Percentiles rank a stretch among this genome's conserved stretches.
These are phyloP conservation scores for Coemansia sp. DNA, from an alignment of 192 early-diverging fungal species.

Conservation along the genomic window DNA sequence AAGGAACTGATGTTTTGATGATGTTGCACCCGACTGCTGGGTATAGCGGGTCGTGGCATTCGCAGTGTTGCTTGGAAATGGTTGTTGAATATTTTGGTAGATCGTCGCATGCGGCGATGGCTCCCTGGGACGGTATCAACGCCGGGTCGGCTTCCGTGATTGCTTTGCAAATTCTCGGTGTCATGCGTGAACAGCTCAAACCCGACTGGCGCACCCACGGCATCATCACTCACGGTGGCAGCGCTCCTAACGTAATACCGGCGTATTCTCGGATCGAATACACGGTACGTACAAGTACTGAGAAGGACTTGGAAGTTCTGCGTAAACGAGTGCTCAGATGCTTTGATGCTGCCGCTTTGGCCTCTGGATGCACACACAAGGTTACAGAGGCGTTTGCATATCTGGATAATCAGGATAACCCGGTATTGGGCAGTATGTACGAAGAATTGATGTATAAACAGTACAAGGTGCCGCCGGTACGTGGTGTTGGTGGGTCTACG, in stretches of 20 bases:
- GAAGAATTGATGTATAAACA: conserved; percentile 48
- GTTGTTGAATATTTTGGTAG: conserved; percentile 71
- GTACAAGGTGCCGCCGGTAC: conserved; percentile 10
- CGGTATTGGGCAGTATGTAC: conserved; percentile 53
- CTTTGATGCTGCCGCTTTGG: conserved; percentile 66
- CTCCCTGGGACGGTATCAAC: conserved; percentile 71
- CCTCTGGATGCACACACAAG: conserved; percentile 69
- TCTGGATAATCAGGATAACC: conserved; percentile 61
- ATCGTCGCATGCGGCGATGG: conserved; percentile 69
- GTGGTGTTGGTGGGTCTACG: conserved; percentile 60
- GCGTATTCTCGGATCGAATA: conserved; percentile 62
- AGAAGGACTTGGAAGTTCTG: conserved; percentile 54
- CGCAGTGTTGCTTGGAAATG: conserved; percentile 46
- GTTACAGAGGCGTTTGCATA: conserved; percentile 58
- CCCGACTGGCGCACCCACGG: conserved; percentile 72
- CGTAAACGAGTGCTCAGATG: conserved; percentile 56
- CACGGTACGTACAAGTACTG: conserved; percentile 61
- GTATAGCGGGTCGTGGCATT: conserved; percentile 54
- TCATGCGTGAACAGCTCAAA: conserved; percentile 74
- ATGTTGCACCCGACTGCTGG: conserved; percentile 80
- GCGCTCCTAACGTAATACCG: conserved; percentile 65
- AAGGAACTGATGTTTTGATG: conserved; percentile 70
- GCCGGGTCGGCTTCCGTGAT: conserved; percentile 74
- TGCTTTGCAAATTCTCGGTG: conserved; percentile 65
- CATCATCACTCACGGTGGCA: conserved; percentile 77